phyloP scores from a whole-genome alignment of 2,329 filamentous ascomycete species.

The Penicillium brevicompactum region DNA sequence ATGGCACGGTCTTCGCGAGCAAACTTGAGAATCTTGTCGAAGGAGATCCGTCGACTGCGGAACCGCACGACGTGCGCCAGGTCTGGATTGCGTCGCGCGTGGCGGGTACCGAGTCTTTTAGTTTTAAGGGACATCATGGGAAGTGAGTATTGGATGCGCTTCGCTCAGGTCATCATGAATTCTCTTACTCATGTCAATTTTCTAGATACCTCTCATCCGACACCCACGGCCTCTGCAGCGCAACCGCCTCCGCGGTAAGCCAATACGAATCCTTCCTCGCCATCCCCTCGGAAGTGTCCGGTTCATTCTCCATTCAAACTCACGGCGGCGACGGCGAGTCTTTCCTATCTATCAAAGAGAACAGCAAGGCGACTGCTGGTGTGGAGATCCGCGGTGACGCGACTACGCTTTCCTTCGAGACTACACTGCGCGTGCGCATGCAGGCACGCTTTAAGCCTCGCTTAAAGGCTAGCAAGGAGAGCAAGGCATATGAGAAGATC shows the following conservation, averaged over 20 bases:
- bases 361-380: slow-evolving; percentile 47
- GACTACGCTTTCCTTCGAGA: slow-evolving; percentile 66
- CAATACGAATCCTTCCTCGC: slow-evolving; percentile 78
- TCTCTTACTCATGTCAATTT: background rate
- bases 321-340: slow-evolving; percentile 60
- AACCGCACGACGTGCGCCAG: slow-evolving; percentile 93
- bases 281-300: slow-evolving; percentile 65
- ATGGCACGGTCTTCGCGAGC: slow-evolving; percentile 82
- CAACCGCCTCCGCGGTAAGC: slow-evolving; percentile 78
- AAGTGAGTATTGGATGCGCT: slow-evolving; percentile 53
- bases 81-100: slow-evolving; percentile 91
- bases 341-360: slow-evolving; percentile 66
- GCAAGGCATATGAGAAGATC: slow-evolving; percentile 82
- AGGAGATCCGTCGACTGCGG: slow-evolving; percentile 76
- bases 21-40: slow-evolving; percentile 87
- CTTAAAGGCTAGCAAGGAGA: slow-evolving; percentile 76
- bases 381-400: slow-evolving; percentile 78
- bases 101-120: slow-evolving; percentile 76
- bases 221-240: slow-evolving; percentile 75
- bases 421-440: slow-evolving; percentile 82
- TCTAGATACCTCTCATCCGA: slow-evolving; percentile 81
- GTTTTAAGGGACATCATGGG: slow-evolving; percentile 89
- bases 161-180: background rate
- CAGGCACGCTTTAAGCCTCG: slow-evolving; percentile 91
- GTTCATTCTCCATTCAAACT: slow-evolving; percentile 75